Evolutionary conservation across 305 asterid species (phyloP).

Genomic region (Fraxinus dipetala): DNA sequence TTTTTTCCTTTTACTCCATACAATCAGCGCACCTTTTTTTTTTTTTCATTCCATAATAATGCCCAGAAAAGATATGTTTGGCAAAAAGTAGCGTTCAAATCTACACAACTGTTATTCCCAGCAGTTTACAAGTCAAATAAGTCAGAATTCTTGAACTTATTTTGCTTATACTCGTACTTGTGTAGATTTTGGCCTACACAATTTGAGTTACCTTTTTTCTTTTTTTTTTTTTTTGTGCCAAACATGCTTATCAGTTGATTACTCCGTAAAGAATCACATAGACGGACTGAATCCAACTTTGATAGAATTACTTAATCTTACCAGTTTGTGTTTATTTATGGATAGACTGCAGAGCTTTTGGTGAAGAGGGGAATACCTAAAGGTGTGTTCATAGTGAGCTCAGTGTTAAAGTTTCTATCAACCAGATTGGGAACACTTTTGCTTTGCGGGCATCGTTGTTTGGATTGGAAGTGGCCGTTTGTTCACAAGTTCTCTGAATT

Average conservation of each 20-base stretch:
- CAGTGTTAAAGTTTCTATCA: conserved; percentile 50
- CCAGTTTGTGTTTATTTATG: not conserved
- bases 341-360: conserved; percentile 63
- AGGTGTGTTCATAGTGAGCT: conserved; percentile 43
- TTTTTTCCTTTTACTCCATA: not conserved
- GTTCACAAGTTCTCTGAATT: conserved; percentile 58
- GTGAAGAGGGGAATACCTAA: conserved; percentile 45
- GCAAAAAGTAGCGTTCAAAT: not conserved
- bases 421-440: conserved; percentile 71
- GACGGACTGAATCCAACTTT: not conserved
- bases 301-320: not conserved
- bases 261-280: not conserved
- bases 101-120: not conserved
- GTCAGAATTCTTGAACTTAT: not conserved
- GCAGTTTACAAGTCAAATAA: not conserved
- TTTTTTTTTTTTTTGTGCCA: not conserved
- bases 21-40: not conserved
- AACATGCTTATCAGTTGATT: not conserved
- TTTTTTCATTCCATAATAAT: not conserved
- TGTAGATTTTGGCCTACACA: not conserved
- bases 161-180: not conserved
- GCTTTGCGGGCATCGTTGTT: conserved; percentile 63
- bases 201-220: not conserved
- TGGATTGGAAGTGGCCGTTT: conserved; percentile 71
- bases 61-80: not conserved